phyloP scores from a whole-genome alignment of 164 flowering plant species.

The Malania oleifera region DNA sequence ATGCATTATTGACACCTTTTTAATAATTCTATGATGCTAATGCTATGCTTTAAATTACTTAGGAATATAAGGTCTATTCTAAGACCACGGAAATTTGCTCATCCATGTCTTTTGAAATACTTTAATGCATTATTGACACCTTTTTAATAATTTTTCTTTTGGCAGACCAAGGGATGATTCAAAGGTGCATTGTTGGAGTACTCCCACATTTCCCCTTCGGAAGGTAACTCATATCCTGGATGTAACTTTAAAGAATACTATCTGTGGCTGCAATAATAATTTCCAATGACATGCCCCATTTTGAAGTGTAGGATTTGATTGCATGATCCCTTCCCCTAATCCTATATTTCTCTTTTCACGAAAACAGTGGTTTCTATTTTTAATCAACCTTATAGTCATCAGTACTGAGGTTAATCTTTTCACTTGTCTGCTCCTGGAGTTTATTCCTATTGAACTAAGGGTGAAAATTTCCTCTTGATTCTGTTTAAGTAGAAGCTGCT shows the following conservation, averaged over 20 bases:
- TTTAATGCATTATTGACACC: neutral
- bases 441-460: too few relatives aligned
- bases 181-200: constrained; percentile 53
- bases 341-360: too few relatives aligned
- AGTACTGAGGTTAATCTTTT: too few relatives aligned
- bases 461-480: too few relatives aligned
- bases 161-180: constrained; percentile 37
- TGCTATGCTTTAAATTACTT: neutral
- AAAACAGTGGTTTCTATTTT: too few relatives aligned
- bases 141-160: neutral
- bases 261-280: neutral
- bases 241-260: neutral
- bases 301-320: neutral
- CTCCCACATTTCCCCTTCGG: constrained; percentile 33
- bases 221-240: constrained; percentile 31
- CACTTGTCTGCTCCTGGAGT: too few relatives aligned
- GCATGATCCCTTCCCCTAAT: too few relatives aligned
- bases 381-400: too few relatives aligned
- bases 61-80: neutral
- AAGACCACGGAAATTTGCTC: neutral
- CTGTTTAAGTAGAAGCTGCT: too few relatives aligned
- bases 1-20: neutral
- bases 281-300: neutral
- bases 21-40: neutral
- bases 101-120: neutral